Evolutionary conservation across 768 basidiomycete genomes (phyloP), one percentile per base, ranked within the genome.

Genomic region (Lentinula edodes): DNA sequence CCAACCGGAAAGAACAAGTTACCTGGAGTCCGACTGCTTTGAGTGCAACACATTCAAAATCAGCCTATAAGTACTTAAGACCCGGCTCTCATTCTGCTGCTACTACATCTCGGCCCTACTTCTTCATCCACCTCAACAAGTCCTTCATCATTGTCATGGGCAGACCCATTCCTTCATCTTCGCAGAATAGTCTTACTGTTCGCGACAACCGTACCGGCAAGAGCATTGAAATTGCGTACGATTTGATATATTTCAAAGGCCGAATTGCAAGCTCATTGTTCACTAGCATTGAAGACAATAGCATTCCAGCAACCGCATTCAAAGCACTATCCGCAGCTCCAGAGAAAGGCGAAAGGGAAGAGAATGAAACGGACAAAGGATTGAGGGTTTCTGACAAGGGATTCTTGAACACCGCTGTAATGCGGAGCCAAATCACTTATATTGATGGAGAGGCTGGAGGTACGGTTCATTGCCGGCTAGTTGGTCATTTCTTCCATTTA

Each of bases 371-470:
- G 0, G 82, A 88, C 73, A 90, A 87, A 62, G 93, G 93, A 0
- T 75, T 95, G 20, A 84, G 91, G 36, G 85, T 94, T 16, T 75
- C 83, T 28, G 91, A 93, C 75, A 85, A 83, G 72, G 91, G 90
- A 13, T 94, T 90, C 73, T 70, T 92, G 71, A 92, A 93, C 64
- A 93, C 91, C 6, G 90, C 90, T 51, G 89, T 92, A 57, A 81
- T 92, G 61, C 76, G 84, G 65, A 92, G 90, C 65, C 74, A 83
- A 67, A 95, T 96, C 67, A 95, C 93, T 0, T 95, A 87, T 66
- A 96, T 96, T 64, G 93, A 96, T 69, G 94, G 94, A 52, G 91
- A 94, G 18, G 88, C 83, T 42, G 93, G 91, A 74, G 77, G 88
- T 88, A 62, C 48, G 80, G 73, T 45, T 43, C 18, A 6, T 58